Evolutionary conservation across 2,329 filamentous ascomycete genomes (phyloP).

Genomic region (Trichophyton simii): DNA sequence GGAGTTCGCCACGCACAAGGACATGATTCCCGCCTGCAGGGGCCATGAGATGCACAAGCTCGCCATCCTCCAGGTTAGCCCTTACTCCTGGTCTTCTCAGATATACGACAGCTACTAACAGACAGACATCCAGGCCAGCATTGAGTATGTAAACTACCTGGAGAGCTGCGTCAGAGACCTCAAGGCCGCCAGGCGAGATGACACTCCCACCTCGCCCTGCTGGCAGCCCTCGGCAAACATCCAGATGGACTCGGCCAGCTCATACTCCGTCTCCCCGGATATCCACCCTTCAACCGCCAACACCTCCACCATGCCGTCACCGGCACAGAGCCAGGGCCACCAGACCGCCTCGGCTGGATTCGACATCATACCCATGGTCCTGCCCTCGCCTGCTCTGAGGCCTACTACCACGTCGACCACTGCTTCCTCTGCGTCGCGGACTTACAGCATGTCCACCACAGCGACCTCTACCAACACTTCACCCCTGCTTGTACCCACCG

Average conservation of each 20-base stretch:
- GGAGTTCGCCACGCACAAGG: conserved; percentile 84
- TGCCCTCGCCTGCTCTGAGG: conserved; percentile 24
- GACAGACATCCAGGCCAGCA: conserved; percentile 56
- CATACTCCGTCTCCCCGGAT: conserved; percentile 24
- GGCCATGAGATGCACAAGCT: conserved; percentile 96
- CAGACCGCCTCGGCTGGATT: conserved; percentile 15
- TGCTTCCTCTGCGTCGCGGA: conserved; percentile 8
- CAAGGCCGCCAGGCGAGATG: conserved; percentile 41
- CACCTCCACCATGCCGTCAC: conserved; percentile 7
- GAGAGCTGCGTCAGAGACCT: conserved; percentile 76
- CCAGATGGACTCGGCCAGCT: conserved; percentile 4
- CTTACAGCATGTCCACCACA: conserved; percentile 9
- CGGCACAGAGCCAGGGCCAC: neutral
- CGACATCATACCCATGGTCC: conserved; percentile 22
- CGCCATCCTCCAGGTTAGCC: conserved; percentile 70
- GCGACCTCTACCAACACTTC: conserved; percentile 11
- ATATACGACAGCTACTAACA: neutral
- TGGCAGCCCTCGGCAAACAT: conserved; percentile 8
- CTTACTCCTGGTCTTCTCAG: neutral
- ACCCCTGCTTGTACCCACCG: conserved; percentile 3
- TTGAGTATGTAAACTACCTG: conserved; percentile 90
- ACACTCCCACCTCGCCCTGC: conserved; percentile 20
- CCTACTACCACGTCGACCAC: conserved; percentile 4
- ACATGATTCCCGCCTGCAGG: conserved; percentile 90
- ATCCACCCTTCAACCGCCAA: conserved; percentile 15